Base-by-base conservation (phyloP, 768 basidiomycete species). In the Leucocoprinus birnbaumii region DNA sequence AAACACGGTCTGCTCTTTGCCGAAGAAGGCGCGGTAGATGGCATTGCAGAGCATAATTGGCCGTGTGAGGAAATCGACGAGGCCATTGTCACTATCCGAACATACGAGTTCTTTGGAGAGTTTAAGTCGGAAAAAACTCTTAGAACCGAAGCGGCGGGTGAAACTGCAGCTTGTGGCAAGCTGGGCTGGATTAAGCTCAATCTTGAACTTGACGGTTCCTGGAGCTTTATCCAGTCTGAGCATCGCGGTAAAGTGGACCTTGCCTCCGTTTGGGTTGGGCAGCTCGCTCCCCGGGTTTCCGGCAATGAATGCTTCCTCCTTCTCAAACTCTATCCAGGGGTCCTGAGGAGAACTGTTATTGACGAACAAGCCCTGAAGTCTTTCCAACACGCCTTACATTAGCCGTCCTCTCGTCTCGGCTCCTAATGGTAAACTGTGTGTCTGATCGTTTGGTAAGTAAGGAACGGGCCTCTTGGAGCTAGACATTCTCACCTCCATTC, bases 301-400 rank as follows among this genome's bases (percentile, higher is more conserved):
- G 48, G 74, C 69, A 9, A 64, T 58, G 57, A 67, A 67, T 0
- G 80, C 84, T 4, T 80, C 76, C 61, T 89, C 87, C 3, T 60
- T 65, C 59, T 88, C 85, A 3, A 88, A 67, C 62, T 87, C 83
- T 41, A 63, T 62, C 85, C 85, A 89, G 0, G 85, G 84, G 11
- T 74, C 72, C 86, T 89, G 44, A 14, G 53, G 26, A 11, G 11
- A 31, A 31, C 6, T 31, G 45, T 10, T 18, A 47, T 51, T 50
- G 34, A 58, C 22, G 18, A 5, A 8, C 21, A 13, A 46, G 14
- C 45, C 27, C 46, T 42, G 40, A 21, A 44, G 25, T n/a, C n/a
- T n/a, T n/a, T n/a, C n/a, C n/a, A n/a, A n/a, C n/a, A 42, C 11
- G 31, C 14, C 58, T 43, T 48, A 63, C 65, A 27, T 61, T 65